Percentiles rank a stretch among this genome's conserved stretches.
phyloP scores from a whole-genome alignment of 306 rosid genomes.

The Gillenia trifoliata region DNA sequence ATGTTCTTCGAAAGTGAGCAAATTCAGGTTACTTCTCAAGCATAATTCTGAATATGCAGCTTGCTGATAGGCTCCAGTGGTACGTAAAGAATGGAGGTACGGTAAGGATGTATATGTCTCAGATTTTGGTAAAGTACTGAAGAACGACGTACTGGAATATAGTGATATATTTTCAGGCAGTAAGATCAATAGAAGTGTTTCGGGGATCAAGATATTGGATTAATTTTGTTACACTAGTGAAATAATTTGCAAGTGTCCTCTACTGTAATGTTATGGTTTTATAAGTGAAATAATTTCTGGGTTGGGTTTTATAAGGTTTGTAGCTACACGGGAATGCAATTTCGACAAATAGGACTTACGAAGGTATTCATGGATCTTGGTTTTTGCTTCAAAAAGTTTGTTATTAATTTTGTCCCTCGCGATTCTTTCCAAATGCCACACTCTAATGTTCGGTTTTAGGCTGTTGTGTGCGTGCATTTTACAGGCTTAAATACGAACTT shows the following conservation, averaged over 20 bases:
- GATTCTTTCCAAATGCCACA: background rate
- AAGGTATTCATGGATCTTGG: too few species aligned
- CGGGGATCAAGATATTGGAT: background rate
- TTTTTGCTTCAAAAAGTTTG: background rate
- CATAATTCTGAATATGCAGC: slow-evolving; percentile 47
- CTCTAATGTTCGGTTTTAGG: background rate
- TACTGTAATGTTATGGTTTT: background rate
- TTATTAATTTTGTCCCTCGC: background rate
- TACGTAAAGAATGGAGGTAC: slow-evolving; percentile 65
- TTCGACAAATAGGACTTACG: background rate
- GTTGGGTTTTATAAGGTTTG: background rate
- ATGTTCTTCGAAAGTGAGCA: slow-evolving; percentile 1
- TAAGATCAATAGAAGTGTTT: background rate
- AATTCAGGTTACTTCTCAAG: slow-evolving; percentile 25
- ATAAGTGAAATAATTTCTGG: too few species aligned
- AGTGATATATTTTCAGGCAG: background rate
- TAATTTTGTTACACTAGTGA: background rate
- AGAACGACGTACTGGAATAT: background rate
- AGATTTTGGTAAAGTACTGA: background rate
- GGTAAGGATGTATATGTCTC: slow-evolving; percentile 35
- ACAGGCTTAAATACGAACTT: background rate
- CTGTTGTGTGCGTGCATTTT: background rate
- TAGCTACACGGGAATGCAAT: background rate
- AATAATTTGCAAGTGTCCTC: background rate
- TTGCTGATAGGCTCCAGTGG: slow-evolving; percentile 71